Conservation (phyloP, 345 rosid species). For the Lepidium africanum region DNA sequence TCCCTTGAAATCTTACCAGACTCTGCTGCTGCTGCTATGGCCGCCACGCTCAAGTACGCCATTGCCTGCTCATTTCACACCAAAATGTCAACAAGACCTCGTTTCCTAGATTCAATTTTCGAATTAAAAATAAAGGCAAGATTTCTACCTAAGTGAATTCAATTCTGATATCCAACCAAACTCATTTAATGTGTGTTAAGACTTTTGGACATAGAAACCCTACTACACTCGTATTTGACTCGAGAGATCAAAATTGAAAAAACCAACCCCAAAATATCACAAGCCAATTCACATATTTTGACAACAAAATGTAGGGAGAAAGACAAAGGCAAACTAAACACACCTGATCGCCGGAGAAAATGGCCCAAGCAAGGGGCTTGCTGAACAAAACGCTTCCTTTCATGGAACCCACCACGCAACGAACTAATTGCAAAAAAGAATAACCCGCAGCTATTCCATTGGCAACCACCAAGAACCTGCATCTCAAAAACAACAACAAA, state of each 20-base stretch:
- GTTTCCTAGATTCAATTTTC: neutral
- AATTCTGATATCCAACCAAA: slow-evolving; percentile 2
- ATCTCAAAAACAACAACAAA: neutral
- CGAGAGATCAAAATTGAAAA: neutral
- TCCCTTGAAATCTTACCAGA: slow-evolving; percentile 60
- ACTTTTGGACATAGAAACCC: slow-evolving; percentile 10
- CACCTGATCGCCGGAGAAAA: slow-evolving; percentile 93
- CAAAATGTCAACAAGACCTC: neutral
- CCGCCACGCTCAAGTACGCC: slow-evolving; percentile 73
- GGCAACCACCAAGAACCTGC: slow-evolving; percentile 75
- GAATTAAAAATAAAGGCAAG: slow-evolving; percentile 1
- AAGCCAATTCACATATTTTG: neutral
- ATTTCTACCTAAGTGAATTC: slow-evolving; percentile 3
- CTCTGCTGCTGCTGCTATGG: slow-evolving; percentile 65
- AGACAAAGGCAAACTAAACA: neutral
- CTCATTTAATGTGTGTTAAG: slow-evolving; percentile 9
- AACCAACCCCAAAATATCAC: slow-evolving; percentile 5
- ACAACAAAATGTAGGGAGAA: neutral
- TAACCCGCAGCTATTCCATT: slow-evolving; percentile 67
- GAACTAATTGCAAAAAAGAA: slow-evolving; percentile 65
- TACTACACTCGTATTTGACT: slow-evolving; percentile 1
- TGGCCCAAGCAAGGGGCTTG: slow-evolving; percentile 79
- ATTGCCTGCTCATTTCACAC: slow-evolving; percentile 41
- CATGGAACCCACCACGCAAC: slow-evolving; percentile 57
- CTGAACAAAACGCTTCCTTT: slow-evolving; percentile 58